phyloP scores from a whole-genome alignment of 768 basidiomycete species.

The Chalciporus sphaerocephalus region DNA sequence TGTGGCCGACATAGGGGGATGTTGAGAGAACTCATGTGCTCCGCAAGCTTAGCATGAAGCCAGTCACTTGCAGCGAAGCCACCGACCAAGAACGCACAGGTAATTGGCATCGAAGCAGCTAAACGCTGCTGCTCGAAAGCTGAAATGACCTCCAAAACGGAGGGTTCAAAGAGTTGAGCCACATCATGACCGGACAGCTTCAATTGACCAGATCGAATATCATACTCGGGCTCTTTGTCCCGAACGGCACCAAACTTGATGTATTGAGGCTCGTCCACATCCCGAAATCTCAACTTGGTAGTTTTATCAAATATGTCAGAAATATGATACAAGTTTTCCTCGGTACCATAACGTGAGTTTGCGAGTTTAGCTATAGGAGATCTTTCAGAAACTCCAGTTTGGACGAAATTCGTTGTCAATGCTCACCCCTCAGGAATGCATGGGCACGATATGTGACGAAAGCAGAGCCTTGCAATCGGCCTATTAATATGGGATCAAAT shows the following conservation, averaged over 20 bases:
- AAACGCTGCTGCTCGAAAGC: constrained; percentile 27
- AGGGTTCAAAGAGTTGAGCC: constrained; percentile 36
- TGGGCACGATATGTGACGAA: constrained; percentile 32
- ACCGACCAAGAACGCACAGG: constrained; percentile 41
- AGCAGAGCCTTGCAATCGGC: constrained; percentile 38
- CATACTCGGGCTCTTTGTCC: constrained; percentile 33
- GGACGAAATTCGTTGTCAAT: not conserved
- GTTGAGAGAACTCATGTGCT: constrained; percentile 29
- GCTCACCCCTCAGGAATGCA: constrained; percentile 31
- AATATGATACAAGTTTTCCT: constrained; percentile 30
- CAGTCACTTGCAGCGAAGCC: constrained; percentile 44
- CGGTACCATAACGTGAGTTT: constrained; percentile 25
- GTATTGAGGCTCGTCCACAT: constrained; percentile 33
- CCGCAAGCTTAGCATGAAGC: constrained; percentile 37
- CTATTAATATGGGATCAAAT: constrained; percentile 15
- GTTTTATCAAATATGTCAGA: constrained; percentile 32
- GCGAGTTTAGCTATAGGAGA: constrained; percentile 24
- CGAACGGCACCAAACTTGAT: constrained; percentile 35
- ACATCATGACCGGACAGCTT: constrained; percentile 35
- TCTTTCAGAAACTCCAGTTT: not conserved
- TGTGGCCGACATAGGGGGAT: constrained; percentile 41
- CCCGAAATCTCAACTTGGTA: constrained; percentile 38
- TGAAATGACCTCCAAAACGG: constrained; percentile 27
- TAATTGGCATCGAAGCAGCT: constrained; percentile 21
- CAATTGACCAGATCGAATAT: constrained; percentile 36